Evolutionary conservation across 2,329 filamentous ascomycete species (phyloP).

Genomic region (Didymella segeticola): DNA sequence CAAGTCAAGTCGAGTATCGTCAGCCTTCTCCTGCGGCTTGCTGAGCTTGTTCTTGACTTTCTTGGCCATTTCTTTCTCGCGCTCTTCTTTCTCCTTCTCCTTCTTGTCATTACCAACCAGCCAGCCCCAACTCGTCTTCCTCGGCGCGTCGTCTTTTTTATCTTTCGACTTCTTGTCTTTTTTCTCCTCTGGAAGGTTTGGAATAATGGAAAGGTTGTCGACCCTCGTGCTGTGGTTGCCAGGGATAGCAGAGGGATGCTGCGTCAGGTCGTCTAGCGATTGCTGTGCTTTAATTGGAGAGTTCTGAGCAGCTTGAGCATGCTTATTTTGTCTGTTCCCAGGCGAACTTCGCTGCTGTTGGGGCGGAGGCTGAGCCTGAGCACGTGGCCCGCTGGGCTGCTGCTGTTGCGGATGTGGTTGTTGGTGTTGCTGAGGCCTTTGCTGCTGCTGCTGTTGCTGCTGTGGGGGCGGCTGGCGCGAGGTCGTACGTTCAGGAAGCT

Average conservation of each 20-base stretch:
- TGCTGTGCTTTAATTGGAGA: conserved; percentile 53
- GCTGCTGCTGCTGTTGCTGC: conserved; percentile 18
- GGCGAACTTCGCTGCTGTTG: conserved; percentile 34
- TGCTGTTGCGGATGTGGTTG: conserved; percentile 37
- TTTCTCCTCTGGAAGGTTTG: conserved; percentile 73
- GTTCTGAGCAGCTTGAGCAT: conserved; percentile 39
- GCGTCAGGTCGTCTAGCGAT: conserved; percentile 69
- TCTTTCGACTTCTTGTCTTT: conserved; percentile 77
- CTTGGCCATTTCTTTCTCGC: conserved; percentile 49
- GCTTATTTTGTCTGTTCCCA: conserved; percentile 33
- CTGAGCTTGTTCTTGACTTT: conserved; percentile 68
- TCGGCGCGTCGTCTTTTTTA: conserved; percentile 71
- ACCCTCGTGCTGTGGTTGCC: conserved; percentile 72
- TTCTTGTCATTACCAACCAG: conserved; percentile 66
- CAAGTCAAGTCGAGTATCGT: conserved; percentile 83
- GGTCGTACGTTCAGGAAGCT: conserved; percentile 61
- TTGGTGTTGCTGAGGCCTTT: conserved; percentile 41
- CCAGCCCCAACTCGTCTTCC: conserved; percentile 88
- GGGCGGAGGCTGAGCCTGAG: conserved; percentile 22
- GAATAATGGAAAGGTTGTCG: conserved; percentile 80
- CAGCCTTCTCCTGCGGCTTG: conserved; percentile 62
- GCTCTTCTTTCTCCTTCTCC: conserved; percentile 48
- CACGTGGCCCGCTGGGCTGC: conserved; percentile 22
- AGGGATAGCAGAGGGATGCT: conserved; percentile 71
- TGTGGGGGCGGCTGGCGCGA: conserved; percentile 49